phyloP scores from a whole-genome alignment of 2,329 filamentous ascomycete species.

The Colletotrichum ledebouriae region DNA sequence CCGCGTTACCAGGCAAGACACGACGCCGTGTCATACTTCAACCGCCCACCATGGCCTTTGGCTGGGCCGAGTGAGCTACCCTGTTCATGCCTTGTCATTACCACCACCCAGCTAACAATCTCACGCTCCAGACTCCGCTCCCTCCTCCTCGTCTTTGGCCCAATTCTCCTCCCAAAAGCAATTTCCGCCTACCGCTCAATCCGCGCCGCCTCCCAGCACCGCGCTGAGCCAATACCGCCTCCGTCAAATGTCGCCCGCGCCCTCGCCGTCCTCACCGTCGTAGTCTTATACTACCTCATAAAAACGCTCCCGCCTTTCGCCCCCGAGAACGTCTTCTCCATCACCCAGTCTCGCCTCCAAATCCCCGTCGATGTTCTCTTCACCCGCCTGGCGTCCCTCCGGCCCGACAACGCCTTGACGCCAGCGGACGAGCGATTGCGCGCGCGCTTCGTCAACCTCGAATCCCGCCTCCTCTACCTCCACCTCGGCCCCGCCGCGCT shows the following conservation, averaged over 20 bases:
- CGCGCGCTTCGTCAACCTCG: conserved; percentile 75
- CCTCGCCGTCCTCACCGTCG: conserved; percentile 70
- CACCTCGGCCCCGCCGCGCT: conserved; percentile 83
- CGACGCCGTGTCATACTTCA: conserved; percentile 5
- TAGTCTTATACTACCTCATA: conserved; percentile 61
- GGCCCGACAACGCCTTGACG: conserved; percentile 64
- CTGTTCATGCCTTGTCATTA: not conserved
- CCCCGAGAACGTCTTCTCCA: conserved; percentile 84
- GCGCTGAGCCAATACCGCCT: conserved; percentile 66
- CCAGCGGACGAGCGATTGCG: conserved; percentile 74
- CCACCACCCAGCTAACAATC: conserved; percentile 3
- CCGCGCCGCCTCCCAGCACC: conserved; percentile 57
- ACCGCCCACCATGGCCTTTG: conserved; percentile 44
- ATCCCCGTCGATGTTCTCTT: conserved; percentile 90
- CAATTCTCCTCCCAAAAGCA: conserved; percentile 76
- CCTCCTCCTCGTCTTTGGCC: conserved; percentile 74
- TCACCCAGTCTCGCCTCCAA: conserved; percentile 85
- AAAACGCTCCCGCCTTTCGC: conserved; percentile 76
- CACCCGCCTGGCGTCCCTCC: conserved; percentile 74
- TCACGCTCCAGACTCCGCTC: conserved; percentile 61
- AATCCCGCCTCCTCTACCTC: conserved; percentile 84
- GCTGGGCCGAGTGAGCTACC: conserved; percentile 41
- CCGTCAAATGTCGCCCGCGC: conserved; percentile 69
- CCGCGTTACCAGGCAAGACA: not conserved
- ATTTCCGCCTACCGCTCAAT: conserved; percentile 74